phyloP scores from a whole-genome alignment of 2,329 filamentous ascomycete species.

The Botryosphaeria dothidea region DNA sequence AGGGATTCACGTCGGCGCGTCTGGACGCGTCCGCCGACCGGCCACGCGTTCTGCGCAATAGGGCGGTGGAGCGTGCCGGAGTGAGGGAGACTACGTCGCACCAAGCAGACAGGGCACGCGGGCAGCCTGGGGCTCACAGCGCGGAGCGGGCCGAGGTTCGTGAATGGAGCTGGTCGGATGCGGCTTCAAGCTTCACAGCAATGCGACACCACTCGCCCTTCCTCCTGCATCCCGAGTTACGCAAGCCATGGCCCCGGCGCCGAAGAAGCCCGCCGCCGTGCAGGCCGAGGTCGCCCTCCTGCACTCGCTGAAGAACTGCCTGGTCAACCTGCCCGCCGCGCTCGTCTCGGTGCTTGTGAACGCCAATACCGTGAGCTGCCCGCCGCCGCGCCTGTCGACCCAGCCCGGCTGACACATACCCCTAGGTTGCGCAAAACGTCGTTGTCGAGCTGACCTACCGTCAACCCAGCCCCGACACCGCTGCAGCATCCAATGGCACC shows the following conservation, averaged over 20 bases:
- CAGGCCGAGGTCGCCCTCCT: constrained; percentile 82
- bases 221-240: constrained; percentile 18
- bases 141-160: constrained; percentile 21
- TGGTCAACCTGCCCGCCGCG: constrained; percentile 86
- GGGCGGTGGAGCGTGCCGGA: background rate
- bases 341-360: constrained; percentile 84
- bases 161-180: constrained; percentile 19
- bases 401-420: constrained; percentile 36
- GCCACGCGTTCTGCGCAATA: background rate
- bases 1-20: constrained; percentile 10
- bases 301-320: constrained; percentile 82
- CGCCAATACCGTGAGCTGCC: constrained; percentile 74
- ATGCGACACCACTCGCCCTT: constrained; percentile 15
- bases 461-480: constrained; percentile 51
- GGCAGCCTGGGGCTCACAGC: background rate
- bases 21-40: background rate
- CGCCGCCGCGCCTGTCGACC: constrained; percentile 43
- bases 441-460: constrained; percentile 87
- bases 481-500: constrained; percentile 35
- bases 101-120: background rate
- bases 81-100: background rate
- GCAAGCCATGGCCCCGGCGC: constrained; percentile 32
- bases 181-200: constrained; percentile 17
- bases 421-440: constrained; percentile 88
- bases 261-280: constrained; percentile 44